These are phyloP conservation scores for Cercospora sp. DNA, from an alignment of 2,329 filamentous ascomycete species.

Conservation along the genomic window DNA sequence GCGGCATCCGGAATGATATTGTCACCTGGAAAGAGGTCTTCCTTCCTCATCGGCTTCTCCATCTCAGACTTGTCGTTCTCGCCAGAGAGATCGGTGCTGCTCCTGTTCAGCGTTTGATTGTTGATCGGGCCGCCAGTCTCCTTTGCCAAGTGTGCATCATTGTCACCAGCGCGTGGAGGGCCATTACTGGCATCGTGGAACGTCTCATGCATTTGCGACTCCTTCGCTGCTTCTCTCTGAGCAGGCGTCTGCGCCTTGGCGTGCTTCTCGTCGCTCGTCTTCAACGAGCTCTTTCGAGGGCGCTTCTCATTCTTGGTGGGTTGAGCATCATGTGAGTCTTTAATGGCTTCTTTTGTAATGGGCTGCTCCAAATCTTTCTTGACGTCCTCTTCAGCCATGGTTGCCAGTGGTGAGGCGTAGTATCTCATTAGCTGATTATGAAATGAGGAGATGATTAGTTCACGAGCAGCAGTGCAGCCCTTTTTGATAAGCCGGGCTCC, in stretches of 20 bases:
- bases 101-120: not conserved
- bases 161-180: not conserved
- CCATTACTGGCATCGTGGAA: slow-evolving; percentile 8
- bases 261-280: not conserved
- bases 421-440: slow-evolving; percentile 1
- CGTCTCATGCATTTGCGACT: slow-evolving; percentile 14
- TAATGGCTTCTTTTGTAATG: not conserved
- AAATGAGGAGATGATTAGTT: not conserved
- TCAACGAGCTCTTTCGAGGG: not conserved
- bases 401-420: slow-evolving; percentile 4
- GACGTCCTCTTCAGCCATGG: slow-evolving; percentile 9
- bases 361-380: not conserved
- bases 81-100: slow-evolving; percentile 10
- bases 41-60: not conserved
- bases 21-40: slow-evolving; percentile 21
- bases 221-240: slow-evolving; percentile 11
- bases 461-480: not conserved
- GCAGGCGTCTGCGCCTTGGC: slow-evolving; percentile 4
- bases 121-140: not conserved
- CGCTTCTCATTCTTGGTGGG: slow-evolving; percentile 9
- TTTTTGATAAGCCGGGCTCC: slow-evolving; percentile 5
- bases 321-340: slow-evolving; percentile 2
- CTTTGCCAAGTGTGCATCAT: not conserved
- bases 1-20: slow-evolving; percentile 23
- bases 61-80: slow-evolving; percentile 9